Base-by-base conservation (phyloP, 805 yeast genomes). In the Wickerhamiella azymoides region DNA sequence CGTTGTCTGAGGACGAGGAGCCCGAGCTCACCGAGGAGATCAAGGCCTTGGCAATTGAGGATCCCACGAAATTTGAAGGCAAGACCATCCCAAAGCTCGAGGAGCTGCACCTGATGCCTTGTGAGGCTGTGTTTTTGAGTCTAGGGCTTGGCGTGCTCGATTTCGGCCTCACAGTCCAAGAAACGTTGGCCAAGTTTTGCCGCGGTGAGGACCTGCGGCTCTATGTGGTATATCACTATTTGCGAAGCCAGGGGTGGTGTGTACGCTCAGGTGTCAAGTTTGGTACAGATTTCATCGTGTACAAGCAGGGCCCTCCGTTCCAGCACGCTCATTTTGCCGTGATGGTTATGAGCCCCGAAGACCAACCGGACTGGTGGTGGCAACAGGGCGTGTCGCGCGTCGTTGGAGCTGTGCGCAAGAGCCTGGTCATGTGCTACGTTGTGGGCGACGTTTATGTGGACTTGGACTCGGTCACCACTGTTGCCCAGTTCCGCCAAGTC, bases 301-400 rank as follows among this genome's bases (percentile, higher is more conserved):
- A 92, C 61, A 76, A 80, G 45, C 69, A 89, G 48, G 99, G 99
- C 0, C 98, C 97, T 8, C 96, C 96, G 1, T 85, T 88, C 60
- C 77, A 80, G 43, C 99, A 92, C 60, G 96, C 98, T 0, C 94
- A 86, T 58, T 84, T 76, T 60, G 84, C 89, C 6, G 65, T 84
- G 2, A 57, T 73, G 39, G 65, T 82, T 5, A 48, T 76, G 24
- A n/a, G 16, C 14, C 16, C 37, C 10, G 54, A 54, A 10, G 66
- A 58, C 8, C 45, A 62, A 0, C 62, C 58, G 30, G 69, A 62
- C 48, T 77, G 75, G 72, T 70, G 68, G 58, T 80, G 88, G 76
- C 68, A 74, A 44, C 76, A 84, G 2, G 71, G 85, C 2, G 60
- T 77, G 21, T 77, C 80, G 39, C 73, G 99, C 48, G 95, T 92